These are phyloP conservation scores for Theileria equi DNA, from an alignment of 169 alveolate genomes.

Conservation along the genomic window DNA sequence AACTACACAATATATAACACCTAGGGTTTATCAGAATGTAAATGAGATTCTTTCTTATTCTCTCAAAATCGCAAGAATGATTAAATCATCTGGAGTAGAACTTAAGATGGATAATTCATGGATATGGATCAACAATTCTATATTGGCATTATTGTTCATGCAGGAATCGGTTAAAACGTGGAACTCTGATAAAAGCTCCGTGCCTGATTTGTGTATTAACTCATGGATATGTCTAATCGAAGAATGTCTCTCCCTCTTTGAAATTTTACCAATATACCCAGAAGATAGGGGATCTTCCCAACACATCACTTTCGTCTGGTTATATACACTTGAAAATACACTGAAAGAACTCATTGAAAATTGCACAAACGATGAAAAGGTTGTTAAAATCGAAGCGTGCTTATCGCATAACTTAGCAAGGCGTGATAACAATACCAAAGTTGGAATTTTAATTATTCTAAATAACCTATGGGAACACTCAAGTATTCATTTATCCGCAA, in stretches of 20 bases:
- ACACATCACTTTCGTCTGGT: constrained; percentile 6
- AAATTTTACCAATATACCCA: constrained; percentile 7
- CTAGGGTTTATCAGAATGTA: constrained; percentile 43
- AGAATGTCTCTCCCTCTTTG: neutral
- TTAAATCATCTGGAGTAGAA: neutral
- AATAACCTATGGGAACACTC: constrained; percentile 38
- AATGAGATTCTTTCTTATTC: constrained; percentile 8
- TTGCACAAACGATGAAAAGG: neutral
- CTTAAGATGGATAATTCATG: neutral
- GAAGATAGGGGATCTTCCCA: neutral
- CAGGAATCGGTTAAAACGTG: constrained; percentile 10
- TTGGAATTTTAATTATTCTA: constrained; percentile 23
- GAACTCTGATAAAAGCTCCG: neutral
- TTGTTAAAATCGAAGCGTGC: constrained; percentile 30
- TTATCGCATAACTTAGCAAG: constrained; percentile 34
- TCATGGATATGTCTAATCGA: neutral
- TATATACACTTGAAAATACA: neutral
- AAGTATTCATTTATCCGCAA: constrained; percentile 35
- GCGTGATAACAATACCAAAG: constrained; percentile 9
- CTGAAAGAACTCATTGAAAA: neutral
- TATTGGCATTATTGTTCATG: neutral
- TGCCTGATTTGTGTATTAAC: constrained; percentile 14
- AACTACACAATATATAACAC: constrained; percentile 35
- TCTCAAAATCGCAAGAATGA: neutral
- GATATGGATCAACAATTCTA: constrained; percentile 7